Evolutionary conservation across 139 green algal genomes (phyloP).

Genomic region (Picochlorum sp.): DNA sequence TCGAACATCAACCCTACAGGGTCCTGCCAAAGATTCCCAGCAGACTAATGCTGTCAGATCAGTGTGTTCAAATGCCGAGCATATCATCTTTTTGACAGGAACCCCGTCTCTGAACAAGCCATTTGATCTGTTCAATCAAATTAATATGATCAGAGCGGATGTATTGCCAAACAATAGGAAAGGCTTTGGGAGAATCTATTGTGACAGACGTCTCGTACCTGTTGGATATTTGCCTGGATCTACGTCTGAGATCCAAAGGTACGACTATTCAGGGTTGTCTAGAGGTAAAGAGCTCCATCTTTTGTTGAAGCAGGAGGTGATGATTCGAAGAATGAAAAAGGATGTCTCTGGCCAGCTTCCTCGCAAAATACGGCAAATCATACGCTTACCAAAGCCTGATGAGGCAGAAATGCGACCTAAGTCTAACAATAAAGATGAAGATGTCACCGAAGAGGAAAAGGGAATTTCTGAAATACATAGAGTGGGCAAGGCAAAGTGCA

Average conservation of each 20-base stretch:
- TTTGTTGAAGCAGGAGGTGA: constrained; percentile 72
- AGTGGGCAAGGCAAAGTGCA: constrained; percentile 69
- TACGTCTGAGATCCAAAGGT: constrained; percentile 8
- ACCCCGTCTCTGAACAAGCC: constrained; percentile 78
- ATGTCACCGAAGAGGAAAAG: constrained; percentile 3
- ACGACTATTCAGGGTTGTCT: constrained; percentile 40
- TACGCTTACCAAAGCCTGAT: constrained; percentile 39
- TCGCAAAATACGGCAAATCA: constrained; percentile 74
- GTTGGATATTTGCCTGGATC: background rate
- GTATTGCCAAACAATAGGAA: constrained; percentile 67
- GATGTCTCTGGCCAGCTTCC: constrained; percentile 84
- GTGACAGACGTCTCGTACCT: constrained; percentile 53
- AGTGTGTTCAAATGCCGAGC: constrained; percentile 28
- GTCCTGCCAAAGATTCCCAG: constrained; percentile 34
- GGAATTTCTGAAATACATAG: constrained; percentile 21
- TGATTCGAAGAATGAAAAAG: constrained; percentile 84
- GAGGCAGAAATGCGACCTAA: constrained; percentile 25
- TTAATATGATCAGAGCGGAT: constrained; percentile 52
- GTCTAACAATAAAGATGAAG: constrained; percentile 11
- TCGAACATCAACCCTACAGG: constrained; percentile 40
- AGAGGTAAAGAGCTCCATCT: constrained; percentile 78
- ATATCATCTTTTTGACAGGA: constrained; percentile 72
- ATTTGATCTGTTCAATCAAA: constrained; percentile 79
- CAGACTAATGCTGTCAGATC: constrained; percentile 59
- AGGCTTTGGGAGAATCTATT: constrained; percentile 68